Base-by-base conservation (phyloP, 2,329 filamentous ascomycete genomes). In the Neonectria punicea region DNA sequence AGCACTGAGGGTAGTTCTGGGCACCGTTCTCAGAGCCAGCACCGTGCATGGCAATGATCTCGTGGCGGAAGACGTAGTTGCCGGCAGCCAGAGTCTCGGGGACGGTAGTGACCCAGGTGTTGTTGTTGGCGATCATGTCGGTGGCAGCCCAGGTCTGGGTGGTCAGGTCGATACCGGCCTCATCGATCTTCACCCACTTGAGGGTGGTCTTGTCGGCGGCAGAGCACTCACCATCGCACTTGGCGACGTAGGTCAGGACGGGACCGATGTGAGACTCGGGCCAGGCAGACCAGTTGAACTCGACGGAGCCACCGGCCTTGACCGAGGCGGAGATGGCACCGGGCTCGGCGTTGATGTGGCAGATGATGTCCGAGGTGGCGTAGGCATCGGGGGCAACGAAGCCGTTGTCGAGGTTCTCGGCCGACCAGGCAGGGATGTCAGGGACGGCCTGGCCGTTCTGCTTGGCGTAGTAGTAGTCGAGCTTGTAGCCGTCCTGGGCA, bases 111-210 rank as follows among this genome's bases (percentile, higher is more conserved):
- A 68, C 65, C 76, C 77, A 78, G 18, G 70, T 76, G 70, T 78
- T 78, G 71, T 76, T 73, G 84, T 77, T 76, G 66, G 77, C 72
- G 73, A 86, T 85, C 61, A 87, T 75, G 10, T 83, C 75, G 65
- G 72, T 72, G 34, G 78, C 73, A 36, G 76, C 76, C 79, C 80
- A 82, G 8, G 63, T 70, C 65, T 76, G 65, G 53, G 76, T 79
- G 63, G 77, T 80, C 58, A 80, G 73, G 44, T 74, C 66, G 62
- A 84, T 78, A 36, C 88, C 81, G 69, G 87, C 89, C 67, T 84
- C 84, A 53, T 85, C 84, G 62, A 92, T 90, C 85, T 92, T 92
- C 82, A 90, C 87, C 79, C 86, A 91, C 70, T 86, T 78, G 47
- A 90, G 82, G 4, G 79, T 74, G 4, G 78, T 78, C 77, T 86